Conservation (phyloP, 108 stramenopile species). For the Aurantiochytrium sp. region DNA sequence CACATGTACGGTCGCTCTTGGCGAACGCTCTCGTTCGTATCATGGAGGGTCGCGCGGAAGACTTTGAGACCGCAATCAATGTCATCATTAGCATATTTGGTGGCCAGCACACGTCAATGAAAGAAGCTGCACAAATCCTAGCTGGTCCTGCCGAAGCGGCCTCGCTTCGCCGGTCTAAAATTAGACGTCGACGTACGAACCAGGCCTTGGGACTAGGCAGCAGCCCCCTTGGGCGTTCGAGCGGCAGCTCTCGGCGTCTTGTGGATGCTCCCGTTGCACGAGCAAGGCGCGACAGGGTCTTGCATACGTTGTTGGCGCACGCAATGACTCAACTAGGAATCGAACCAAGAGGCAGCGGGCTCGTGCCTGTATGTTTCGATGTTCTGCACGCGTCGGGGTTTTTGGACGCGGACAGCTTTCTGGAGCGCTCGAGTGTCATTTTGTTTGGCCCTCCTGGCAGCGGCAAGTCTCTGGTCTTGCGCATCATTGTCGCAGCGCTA, state of each 20-base stretch:
- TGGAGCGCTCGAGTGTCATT: neutral
- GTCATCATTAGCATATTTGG: neutral
- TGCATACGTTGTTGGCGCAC: neutral
- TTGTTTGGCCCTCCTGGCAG: neutral
- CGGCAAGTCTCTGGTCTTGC: neutral
- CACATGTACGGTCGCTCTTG: neutral
- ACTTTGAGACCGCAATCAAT: neutral
- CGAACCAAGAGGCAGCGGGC: neutral
- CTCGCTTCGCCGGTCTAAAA: neutral
- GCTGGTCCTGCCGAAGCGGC: neutral
- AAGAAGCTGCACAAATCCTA: neutral
- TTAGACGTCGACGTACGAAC: neutral
- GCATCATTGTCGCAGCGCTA: neutral
- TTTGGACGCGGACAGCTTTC: neutral
- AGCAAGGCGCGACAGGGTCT: neutral
- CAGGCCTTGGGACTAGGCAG: neutral
- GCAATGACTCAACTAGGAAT: neutral
- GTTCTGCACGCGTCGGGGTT: neutral
- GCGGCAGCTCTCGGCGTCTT: too few relatives aligned
- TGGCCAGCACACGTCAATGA: neutral
- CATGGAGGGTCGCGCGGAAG: neutral
- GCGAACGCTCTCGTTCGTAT: neutral
- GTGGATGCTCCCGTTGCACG: too few relatives aligned
- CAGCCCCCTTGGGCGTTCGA: too few relatives aligned
- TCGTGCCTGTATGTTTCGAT: neutral